Percentiles rank a stretch among this genome's conserved stretches.
Evolutionary conservation across 352 stramenopile species (phyloP).

Genomic region (Phytopythium helicoides): DNA sequence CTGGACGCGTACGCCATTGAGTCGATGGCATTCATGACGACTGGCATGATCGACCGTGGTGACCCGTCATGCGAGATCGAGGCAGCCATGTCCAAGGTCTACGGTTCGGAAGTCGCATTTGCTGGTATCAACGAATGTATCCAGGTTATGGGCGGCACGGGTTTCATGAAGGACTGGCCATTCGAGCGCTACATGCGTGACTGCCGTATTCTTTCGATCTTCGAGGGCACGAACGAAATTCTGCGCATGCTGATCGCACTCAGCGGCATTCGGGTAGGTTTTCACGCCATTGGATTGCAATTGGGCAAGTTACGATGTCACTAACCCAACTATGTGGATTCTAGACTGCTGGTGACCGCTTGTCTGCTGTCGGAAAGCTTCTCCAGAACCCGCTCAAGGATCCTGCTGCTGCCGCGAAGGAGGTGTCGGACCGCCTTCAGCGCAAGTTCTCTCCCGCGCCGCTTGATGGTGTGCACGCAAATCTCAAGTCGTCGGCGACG

Average conservation of each 20-base stretch:
- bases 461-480: slow-evolving; percentile 71
- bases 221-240: slow-evolving; percentile 92
- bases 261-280: slow-evolving; percentile 71
- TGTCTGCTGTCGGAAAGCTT: slow-evolving; percentile 73
- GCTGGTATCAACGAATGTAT: slow-evolving; percentile 87
- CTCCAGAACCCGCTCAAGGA: slow-evolving; percentile 84
- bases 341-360: slow-evolving; percentile 75
- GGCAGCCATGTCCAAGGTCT: slow-evolving; percentile 88
- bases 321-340: slow-evolving; percentile 7
- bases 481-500: slow-evolving; percentile 48
- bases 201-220: slow-evolving; percentile 90
- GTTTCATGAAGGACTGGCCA: slow-evolving; percentile 92
- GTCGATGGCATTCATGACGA: slow-evolving; percentile 90
- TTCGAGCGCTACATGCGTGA: slow-evolving; percentile 92
- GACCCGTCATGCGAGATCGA: slow-evolving; percentile 87
- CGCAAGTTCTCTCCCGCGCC: slow-evolving; percentile 73
- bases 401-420: slow-evolving; percentile 59
- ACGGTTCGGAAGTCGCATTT: slow-evolving; percentile 83
- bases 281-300: slow-evolving; percentile 1
- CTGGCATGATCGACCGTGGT: slow-evolving; percentile 86
- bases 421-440: slow-evolving; percentile 76
- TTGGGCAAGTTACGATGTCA: too few species aligned
- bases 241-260: slow-evolving; percentile 90
- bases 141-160: slow-evolving; percentile 86
- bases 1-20: slow-evolving; percentile 84